Evolutionary conservation across 257 asterid species (phyloP), one percentile per base, ranked within the genome.

Genomic region (Solanum etuberosum): DNA sequence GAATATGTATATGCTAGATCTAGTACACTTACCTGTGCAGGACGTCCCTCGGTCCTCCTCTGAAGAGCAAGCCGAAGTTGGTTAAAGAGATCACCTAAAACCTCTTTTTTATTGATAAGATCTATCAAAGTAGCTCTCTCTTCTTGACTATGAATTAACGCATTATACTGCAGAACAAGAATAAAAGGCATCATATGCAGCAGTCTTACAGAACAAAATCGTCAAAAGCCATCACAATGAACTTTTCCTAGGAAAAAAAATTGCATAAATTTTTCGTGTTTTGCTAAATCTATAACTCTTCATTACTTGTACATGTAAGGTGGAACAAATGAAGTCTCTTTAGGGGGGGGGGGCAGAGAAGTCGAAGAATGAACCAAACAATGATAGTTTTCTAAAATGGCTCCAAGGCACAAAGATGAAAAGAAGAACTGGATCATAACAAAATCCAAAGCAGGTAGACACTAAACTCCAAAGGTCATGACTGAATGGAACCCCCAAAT

Each of bases 11-110:
- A 80, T 48, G 42, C 29, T 80, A 80, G 68, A 80, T 18, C 35
- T 14, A 46, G 34, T 21, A 68, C 82, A 86, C 87, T 89, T 93
- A 92, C 98, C 94, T 95, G 98, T 73, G 97, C 98, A 76, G 98
- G 98, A 37, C 98, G 98, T 72, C 92, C 98, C 87, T 86, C 89
- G 48, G 88, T 89, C 91, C 94, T 93, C 89, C 98, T 92, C 89
- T 95, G 98, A 87, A 95, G 88, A 89, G 98, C 95, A 83, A 95
- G 96, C 38, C 98, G 96, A 86, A 95, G 98, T 94, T 95, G 98
- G 92, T 95, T 95, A 88, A 95, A 95, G 90, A 95, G 97, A 92
- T 94, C 98, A 21, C 98, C 98, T 6, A 95, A 92, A 51, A 93
- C 93, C 94, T 95, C 98, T 91, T 95, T 95, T 88, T 95, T 97